Percentiles rank a stretch among this genome's conserved stretches.
Conservation (phyloP, 371 early-diverging fungal species). For the Nematocida ausubeli region DNA sequence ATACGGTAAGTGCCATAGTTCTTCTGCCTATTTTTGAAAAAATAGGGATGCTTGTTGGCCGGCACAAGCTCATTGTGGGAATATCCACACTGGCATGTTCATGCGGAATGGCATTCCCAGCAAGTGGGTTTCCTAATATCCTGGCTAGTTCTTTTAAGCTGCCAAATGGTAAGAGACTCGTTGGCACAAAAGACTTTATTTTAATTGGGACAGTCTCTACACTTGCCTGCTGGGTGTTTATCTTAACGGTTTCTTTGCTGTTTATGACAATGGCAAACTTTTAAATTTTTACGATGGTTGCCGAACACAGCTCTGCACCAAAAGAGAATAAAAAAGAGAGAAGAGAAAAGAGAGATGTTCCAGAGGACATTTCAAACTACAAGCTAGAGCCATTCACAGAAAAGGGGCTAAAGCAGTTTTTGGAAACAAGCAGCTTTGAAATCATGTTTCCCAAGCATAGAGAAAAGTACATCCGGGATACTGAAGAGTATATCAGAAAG, state of each 20-base stretch:
- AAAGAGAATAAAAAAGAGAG: conserved; percentile 4
- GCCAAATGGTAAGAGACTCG: background rate
- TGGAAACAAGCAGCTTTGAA: conserved; percentile 89
- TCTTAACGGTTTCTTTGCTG: conserved; percentile 22
- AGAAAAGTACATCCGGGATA: conserved; percentile 83
- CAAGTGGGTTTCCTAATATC: conserved; percentile 55
- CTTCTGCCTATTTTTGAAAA: conserved; percentile 46
- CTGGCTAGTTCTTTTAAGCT: conserved; percentile 7
- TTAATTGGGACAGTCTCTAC: conserved; percentile 31
- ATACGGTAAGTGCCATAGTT: conserved; percentile 46
- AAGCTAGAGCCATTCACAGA: conserved; percentile 78
- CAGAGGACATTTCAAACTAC: conserved; percentile 12
- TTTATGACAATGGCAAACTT: conserved; percentile 26
- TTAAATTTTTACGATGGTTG: conserved; percentile 19
- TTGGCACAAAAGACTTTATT: conserved; percentile 21
- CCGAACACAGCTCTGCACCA: background rate
- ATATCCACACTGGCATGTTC: conserved; percentile 40
- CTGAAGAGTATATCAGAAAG: conserved; percentile 85
- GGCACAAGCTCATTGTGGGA: conserved; percentile 25
- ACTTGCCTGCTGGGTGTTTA: conserved; percentile 24
- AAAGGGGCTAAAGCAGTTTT: conserved; percentile 76
- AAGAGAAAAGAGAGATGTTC: background rate
- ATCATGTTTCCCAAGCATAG: conserved; percentile 95
- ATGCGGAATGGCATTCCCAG: conserved; percentile 50
- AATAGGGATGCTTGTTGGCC: conserved; percentile 13